These are phyloP conservation scores for Tricholoma saponaceum DNA, from an alignment of 768 basidiomycete genomes.

Conservation along the genomic window DNA sequence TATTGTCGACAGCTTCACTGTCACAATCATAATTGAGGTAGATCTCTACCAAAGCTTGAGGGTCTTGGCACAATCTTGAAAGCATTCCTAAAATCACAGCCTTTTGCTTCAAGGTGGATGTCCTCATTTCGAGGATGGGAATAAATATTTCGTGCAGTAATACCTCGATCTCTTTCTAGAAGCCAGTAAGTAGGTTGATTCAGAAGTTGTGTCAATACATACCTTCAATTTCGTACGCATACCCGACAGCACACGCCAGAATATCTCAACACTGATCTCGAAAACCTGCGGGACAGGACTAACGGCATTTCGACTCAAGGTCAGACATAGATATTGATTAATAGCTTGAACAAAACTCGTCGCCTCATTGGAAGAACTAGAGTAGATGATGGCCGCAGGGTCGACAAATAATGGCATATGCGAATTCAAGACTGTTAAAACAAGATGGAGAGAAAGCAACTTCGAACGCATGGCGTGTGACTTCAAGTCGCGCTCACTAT, in stretches of 20 bases:
- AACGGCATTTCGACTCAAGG: slow-evolving; percentile 91
- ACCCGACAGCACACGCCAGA: slow-evolving; percentile 92
- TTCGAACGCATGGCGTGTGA: slow-evolving; percentile 98
- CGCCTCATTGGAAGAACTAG: slow-evolving; percentile 81
- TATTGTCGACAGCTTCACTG: slow-evolving; percentile 89
- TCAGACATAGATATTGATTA: slow-evolving; percentile 93
- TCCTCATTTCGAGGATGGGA: slow-evolving; percentile 97
- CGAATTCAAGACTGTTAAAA: slow-evolving; percentile 86
- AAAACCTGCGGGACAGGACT: slow-evolving; percentile 96
- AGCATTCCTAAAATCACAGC: slow-evolving; percentile 88
- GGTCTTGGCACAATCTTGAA: slow-evolving; percentile 86
- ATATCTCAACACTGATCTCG: slow-evolving; percentile 96
- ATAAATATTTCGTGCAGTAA: slow-evolving; percentile 98
- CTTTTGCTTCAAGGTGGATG: slow-evolving; percentile 93
- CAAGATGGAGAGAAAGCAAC: slow-evolving; percentile 88
- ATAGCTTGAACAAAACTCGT: slow-evolving; percentile 90
- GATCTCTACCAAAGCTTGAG: slow-evolving; percentile 95
- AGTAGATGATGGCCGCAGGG: slow-evolving; percentile 85
- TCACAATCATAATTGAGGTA: slow-evolving; percentile 99
- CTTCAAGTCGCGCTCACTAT: slow-evolving; percentile 90
- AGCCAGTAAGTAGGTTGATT: neutral
- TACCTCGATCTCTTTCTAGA: slow-evolving; percentile 97
- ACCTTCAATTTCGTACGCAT: slow-evolving; percentile 97
- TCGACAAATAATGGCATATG: slow-evolving; percentile 91
- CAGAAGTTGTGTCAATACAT: slow-evolving; percentile 9